Evolutionary conservation across 2,329 filamentous ascomycete species (phyloP).

Genomic region (Clonostachys rhizophaga): DNA sequence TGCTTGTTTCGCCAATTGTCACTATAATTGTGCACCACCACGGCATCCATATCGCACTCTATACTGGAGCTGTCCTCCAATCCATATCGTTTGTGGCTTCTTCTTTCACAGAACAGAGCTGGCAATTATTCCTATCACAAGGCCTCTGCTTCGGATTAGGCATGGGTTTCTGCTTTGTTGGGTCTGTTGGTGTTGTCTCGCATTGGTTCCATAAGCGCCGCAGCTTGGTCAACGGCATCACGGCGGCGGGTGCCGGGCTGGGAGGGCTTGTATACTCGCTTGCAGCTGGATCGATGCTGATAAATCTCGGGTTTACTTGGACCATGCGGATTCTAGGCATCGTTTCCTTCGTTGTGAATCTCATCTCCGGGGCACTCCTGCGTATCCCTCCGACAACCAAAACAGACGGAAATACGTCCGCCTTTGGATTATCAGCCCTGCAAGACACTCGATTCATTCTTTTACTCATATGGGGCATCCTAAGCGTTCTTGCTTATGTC

Average conservation of each 20-base stretch:
- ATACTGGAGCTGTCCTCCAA: conserved; percentile 48
- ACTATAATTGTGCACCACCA: conserved; percentile 15
- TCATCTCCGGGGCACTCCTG: conserved; percentile 51
- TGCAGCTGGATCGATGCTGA: conserved; percentile 40
- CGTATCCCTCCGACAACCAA: conserved; percentile 32
- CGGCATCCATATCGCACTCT: conserved; percentile 29
- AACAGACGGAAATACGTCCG: conserved; percentile 2
- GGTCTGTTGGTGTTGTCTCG: conserved; percentile 47
- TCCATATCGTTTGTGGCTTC: conserved; percentile 46
- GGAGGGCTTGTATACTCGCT: conserved; percentile 16
- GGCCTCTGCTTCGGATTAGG: conserved; percentile 56
- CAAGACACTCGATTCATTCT: conserved; percentile 48
- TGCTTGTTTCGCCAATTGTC: conserved; percentile 33
- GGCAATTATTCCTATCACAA: conserved; percentile 57
- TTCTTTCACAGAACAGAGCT: conserved; percentile 45
- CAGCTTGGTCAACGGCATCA: conserved; percentile 53
- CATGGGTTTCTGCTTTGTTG: conserved; percentile 56
- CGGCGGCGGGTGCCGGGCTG: conserved; percentile 44
- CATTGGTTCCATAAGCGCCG: conserved; percentile 57
- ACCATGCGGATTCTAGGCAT: conserved; percentile 45
- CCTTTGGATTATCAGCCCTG: conserved; percentile 2
- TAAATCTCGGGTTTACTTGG: conserved; percentile 46
- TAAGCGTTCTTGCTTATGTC: conserved; percentile 62
- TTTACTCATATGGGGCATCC: conserved; percentile 51
- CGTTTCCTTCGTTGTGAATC: conserved; percentile 47